A percentile compares a stretch with the other conserved stretches of the same genome.
phyloP scores from a whole-genome alignment of 2,329 filamentous ascomycete genomes.

The Talaromyces sp. region DNA sequence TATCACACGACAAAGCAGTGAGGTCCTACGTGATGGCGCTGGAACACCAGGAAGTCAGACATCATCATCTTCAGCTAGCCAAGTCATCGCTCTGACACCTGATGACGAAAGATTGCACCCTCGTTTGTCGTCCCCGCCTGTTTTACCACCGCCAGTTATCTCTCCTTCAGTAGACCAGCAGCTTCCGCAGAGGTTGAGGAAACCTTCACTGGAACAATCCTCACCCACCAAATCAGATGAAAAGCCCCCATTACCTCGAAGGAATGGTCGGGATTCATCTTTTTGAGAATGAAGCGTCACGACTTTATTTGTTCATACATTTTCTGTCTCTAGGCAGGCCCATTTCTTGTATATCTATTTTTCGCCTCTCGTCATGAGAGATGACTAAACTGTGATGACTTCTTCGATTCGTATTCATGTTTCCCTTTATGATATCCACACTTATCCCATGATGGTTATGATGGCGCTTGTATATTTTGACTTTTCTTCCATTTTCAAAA shows the following conservation, averaged over 20 bases:
- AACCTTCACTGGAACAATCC: background rate
- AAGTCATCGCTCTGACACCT: conserved; percentile 18
- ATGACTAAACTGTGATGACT: background rate
- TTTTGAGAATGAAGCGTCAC: background rate
- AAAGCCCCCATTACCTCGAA: background rate
- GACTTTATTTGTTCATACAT: background rate
- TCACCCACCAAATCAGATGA: background rate
- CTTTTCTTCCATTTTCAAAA: background rate
- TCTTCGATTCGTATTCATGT: background rate
- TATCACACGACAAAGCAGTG: conserved; percentile 31
- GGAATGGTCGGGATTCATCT: background rate
- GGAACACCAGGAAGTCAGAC: conserved; percentile 29
- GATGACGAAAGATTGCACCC: conserved; percentile 14
- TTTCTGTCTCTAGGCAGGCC: background rate
- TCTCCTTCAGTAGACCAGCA: conserved; percentile 1
- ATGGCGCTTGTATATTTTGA: background rate
- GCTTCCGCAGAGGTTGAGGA: conserved; percentile 12
- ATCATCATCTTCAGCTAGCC: conserved; percentile 30
- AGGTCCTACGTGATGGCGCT: conserved; percentile 28
- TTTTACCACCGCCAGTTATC: background rate
- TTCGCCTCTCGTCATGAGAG: background rate
- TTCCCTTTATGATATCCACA: conserved; percentile 13
- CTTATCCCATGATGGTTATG: conserved; percentile 6
- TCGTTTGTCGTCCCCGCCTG: background rate
- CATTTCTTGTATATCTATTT: conserved; percentile 5